A percentile compares a stretch with the other conserved stretches of the same genome.
Conservation (phyloP, 768 basidiomycete genomes). For the Collybia mongolica region DNA sequence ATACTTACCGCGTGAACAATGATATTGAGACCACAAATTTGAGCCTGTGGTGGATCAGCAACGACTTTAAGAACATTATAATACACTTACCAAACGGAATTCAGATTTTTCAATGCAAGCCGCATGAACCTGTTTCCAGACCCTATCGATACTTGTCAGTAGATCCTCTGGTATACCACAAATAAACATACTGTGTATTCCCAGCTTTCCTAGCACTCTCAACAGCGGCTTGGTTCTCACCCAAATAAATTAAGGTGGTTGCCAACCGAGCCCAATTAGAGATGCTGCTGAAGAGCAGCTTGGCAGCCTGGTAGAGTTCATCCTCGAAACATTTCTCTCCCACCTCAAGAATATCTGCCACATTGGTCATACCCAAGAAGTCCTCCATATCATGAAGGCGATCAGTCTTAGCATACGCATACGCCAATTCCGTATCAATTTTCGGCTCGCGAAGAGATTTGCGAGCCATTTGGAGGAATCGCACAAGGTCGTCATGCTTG, state of each 20-base stretch:
- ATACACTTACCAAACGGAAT: conserved; percentile 72
- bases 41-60: conserved; percentile 51
- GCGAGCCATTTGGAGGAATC: conserved; percentile 98
- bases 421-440: conserved; percentile 97
- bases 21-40: conserved; percentile 98
- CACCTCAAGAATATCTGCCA: conserved; percentile 93
- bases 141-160: conserved; percentile 43
- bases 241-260: conserved; percentile 96
- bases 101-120: conserved; percentile 98
- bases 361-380: conserved; percentile 97
- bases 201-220: conserved; percentile 99
- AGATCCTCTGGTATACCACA: neutral
- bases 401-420: conserved; percentile 97
- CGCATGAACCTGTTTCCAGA: conserved; percentile 99
- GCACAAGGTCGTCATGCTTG: conserved; percentile 89
- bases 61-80: conserved; percentile 5
- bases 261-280: conserved; percentile 99
- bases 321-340: conserved; percentile 99
- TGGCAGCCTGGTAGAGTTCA: conserved; percentile 95
- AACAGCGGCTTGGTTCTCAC: conserved; percentile 97
- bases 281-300: conserved; percentile 93
- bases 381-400: conserved; percentile 99
- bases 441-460: conserved; percentile 95
- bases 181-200: conserved; percentile 84
- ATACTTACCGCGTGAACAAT: conserved; percentile 79